Evolutionary conservation across 106 monocot species (phyloP).

Genomic region (Xerophyta viscosa): DNA sequence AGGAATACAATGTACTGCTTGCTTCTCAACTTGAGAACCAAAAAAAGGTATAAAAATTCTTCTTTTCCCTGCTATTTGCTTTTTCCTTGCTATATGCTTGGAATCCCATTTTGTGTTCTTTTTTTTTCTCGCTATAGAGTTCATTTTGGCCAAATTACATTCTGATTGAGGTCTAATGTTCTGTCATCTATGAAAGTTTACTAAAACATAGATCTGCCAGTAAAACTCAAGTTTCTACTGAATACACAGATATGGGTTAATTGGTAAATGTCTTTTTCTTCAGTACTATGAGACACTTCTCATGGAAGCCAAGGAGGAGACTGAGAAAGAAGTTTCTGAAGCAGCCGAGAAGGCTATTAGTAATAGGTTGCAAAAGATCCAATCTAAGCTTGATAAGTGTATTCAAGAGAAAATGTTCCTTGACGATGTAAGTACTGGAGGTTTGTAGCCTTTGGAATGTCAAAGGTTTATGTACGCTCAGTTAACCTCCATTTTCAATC

Average conservation of each 20-base stretch:
- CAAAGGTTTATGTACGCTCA: too few species aligned
- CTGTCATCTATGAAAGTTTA: too few species aligned
- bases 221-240: neutral
- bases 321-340: slow-evolving; percentile 51
- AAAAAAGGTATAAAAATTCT: slow-evolving; percentile 55
- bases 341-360: slow-evolving; percentile 53
- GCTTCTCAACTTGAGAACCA: slow-evolving; percentile 82
- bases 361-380: slow-evolving; percentile 60
- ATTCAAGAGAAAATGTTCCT: slow-evolving; percentile 68
- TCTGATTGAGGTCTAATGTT: too few species aligned
- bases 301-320: slow-evolving; percentile 60
- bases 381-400: slow-evolving; percentile 51
- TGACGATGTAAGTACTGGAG: slow-evolving; percentile 46
- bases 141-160: too few species aligned
- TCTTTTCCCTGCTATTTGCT: neutral
- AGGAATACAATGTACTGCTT: slow-evolving; percentile 87
- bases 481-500: neutral
- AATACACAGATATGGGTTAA: neutral
- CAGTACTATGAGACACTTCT: slow-evolving; percentile 81
- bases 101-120: too few species aligned
- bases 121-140: too few species aligned
- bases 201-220: too few species aligned
- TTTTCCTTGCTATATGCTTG: too few species aligned
- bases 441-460: neutral
- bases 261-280: neutral